Base-by-base conservation (phyloP, 2,329 filamentous ascomycete genomes). In the Venturia oleaginea region DNA sequence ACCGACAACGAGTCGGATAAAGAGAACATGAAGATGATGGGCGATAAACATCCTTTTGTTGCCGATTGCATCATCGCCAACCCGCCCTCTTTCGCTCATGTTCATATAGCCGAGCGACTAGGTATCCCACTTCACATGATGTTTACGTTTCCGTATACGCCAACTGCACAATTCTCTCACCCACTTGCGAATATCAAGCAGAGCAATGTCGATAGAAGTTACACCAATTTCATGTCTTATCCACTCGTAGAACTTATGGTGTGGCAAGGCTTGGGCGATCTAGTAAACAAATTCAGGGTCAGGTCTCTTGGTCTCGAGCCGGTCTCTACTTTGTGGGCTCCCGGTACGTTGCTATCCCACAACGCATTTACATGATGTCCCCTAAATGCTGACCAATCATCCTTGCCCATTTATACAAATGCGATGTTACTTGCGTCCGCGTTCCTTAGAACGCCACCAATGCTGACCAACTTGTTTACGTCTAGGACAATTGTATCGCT, bases 101-200 rank as follows among this genome's bases (percentile, higher is more conserved):
- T 91, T 2, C 89, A 92, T 70, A 83, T 87, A 65, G 89, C 89
- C 0, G 87, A 92, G 74, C 89, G 88, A 73, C 75, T 91, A 69
- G 88, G 87, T 0, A 85, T 91, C 60, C 89, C 89, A 0, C 72
- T 91, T 10, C 89, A 92, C 69, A 85, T 96, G 75, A 95, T 96
- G 89, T 96, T 96, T 76, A 96, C 92, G 66, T 89, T 96, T 91
- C 92, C 92, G 0, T 96, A 91, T 88, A 90, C 90, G 1, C 88
- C 91, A 0, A 96, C 92, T 0, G 86, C 90, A 72, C 84, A 88
- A 0, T 96, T 96, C 68, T 90, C 91, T 0, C 92, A 96, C 70
- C 92, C 92, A 0, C 79, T 96, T 30, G 91, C 91, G 0, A 93
- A 94, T 68, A 87, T 96, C 65, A 84, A 90, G 67, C 86, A 85